Percentiles rank a stretch among this genome's conserved stretches.
Conservation (phyloP, 345 rosid genomes). For the Citrus hindsii region DNA sequence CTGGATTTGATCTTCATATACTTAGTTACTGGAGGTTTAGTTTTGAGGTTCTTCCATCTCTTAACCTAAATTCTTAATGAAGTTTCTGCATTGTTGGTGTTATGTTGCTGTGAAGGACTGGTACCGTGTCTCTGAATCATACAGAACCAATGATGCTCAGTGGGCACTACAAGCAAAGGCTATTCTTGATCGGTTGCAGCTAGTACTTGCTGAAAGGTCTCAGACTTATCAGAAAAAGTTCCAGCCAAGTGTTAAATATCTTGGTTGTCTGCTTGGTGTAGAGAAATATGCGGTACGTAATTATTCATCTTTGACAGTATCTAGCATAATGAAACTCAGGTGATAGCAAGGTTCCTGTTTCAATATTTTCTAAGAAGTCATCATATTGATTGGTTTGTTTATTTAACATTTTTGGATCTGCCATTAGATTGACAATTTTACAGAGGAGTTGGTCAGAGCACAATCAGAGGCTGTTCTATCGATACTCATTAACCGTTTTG, state of each 20-base stretch:
- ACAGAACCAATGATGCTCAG: conserved; percentile 28
- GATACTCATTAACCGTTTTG: conserved; percentile 27
- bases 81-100: conserved; percentile 1
- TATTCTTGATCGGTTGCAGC: conserved; percentile 34
- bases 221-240: conserved; percentile 24
- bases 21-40: background rate
- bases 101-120: conserved; percentile 28
- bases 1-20: background rate
- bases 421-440: conserved; percentile 30
- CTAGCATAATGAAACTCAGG: background rate
- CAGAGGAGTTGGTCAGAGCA: conserved; percentile 36
- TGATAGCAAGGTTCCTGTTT: background rate
- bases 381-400: background rate
- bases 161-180: conserved; percentile 47
- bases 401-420: background rate
- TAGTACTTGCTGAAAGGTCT: conserved; percentile 34
- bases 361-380: background rate
- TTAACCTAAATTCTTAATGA: background rate
- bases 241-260: conserved; percentile 38
- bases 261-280: conserved; percentile 37
- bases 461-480: conserved; percentile 35
- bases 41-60: background rate
- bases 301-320: background rate
- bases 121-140: conserved; percentile 22
- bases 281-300: conserved; percentile 26